Conservation (phyloP, 306 rosid genomes). For the Acmispon strigosus region DNA sequence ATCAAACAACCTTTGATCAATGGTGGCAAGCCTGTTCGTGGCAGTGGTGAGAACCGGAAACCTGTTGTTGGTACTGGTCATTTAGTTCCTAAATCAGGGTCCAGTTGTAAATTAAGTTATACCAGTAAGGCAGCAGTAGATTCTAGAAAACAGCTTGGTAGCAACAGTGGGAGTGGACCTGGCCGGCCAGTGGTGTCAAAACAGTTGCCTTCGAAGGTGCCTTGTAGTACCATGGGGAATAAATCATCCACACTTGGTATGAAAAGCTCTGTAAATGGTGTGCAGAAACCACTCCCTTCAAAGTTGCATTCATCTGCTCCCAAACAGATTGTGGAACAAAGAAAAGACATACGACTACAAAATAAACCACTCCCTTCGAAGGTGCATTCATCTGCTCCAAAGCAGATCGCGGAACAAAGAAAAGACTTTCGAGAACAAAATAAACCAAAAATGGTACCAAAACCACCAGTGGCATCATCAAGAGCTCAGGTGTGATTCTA, state of each 20-base stretch:
- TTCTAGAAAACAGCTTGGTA: slow-evolving; percentile 60
- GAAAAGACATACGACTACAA: slow-evolving; percentile 35
- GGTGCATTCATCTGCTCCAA: slow-evolving; percentile 30
- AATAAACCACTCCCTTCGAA: slow-evolving; percentile 36
- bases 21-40: slow-evolving; percentile 29
- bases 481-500: slow-evolving; percentile 49
- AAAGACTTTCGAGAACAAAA: slow-evolving; percentile 38
- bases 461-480: slow-evolving; percentile 42
- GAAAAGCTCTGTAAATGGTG: slow-evolving; percentile 32
- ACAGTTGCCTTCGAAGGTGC: slow-evolving; percentile 41
- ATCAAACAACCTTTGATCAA: slow-evolving; percentile 42
- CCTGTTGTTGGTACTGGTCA: slow-evolving; percentile 33
- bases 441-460: slow-evolving; percentile 48
- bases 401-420: slow-evolving; percentile 44
- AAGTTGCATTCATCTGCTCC: slow-evolving; percentile 34
- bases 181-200: slow-evolving; percentile 58
- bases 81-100: slow-evolving; percentile 38
- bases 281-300: slow-evolving; percentile 37
- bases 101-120: slow-evolving; percentile 40
- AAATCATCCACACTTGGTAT: slow-evolving; percentile 35
- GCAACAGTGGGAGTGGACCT: slow-evolving; percentile 47
- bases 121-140: slow-evolving; percentile 28
- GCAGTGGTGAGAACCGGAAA: slow-evolving; percentile 40
- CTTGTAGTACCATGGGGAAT: slow-evolving; percentile 37
- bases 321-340: slow-evolving; percentile 38